Conservation (phyloP, 805 yeast species). For the Jamesozyma piceae region DNA sequence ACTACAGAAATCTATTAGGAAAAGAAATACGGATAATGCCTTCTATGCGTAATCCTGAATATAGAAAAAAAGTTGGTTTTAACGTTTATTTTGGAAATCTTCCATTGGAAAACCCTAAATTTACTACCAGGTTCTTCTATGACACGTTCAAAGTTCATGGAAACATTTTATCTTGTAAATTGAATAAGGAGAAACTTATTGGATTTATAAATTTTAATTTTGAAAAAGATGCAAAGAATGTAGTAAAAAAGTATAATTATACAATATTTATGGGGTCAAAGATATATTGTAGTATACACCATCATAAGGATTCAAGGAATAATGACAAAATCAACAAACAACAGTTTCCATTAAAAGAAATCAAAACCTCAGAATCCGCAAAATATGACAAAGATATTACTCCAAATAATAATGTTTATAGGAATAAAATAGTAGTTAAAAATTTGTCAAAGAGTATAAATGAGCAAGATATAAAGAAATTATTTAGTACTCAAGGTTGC, state of each 20-base stretch:
- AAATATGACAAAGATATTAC: neutral
- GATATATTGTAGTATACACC: neutral
- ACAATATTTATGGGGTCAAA: slow-evolving; percentile 20
- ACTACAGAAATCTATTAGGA: slow-evolving; percentile 35
- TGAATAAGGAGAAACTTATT: slow-evolving; percentile 31
- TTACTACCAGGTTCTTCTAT: slow-evolving; percentile 39
- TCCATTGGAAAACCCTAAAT: slow-evolving; percentile 22
- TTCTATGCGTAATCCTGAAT: slow-evolving; percentile 37
- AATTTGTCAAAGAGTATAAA: slow-evolving; percentile 19
- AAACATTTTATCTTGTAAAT: slow-evolving; percentile 35
- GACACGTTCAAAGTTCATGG: slow-evolving; percentile 43
- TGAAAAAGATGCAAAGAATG: slow-evolving; percentile 28
- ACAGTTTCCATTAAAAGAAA: neutral
- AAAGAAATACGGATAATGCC: slow-evolving; percentile 49
- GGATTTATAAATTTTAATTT: slow-evolving; percentile 35
- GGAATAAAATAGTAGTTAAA: slow-evolving; percentile 17
- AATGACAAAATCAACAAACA: neutral
- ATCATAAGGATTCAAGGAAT: slow-evolving; percentile 4
- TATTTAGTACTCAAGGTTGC: slow-evolving; percentile 21
- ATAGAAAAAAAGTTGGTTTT: slow-evolving; percentile 38
- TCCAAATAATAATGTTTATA: neutral
- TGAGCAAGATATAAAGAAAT: slow-evolving; percentile 16
- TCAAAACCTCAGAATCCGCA: neutral
- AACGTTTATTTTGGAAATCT: slow-evolving; percentile 43
- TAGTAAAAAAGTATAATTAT: slow-evolving; percentile 28